phyloP scores from a whole-genome alignment of 352 stramenopile genomes.

The Globisporangium perplexum region DNA sequence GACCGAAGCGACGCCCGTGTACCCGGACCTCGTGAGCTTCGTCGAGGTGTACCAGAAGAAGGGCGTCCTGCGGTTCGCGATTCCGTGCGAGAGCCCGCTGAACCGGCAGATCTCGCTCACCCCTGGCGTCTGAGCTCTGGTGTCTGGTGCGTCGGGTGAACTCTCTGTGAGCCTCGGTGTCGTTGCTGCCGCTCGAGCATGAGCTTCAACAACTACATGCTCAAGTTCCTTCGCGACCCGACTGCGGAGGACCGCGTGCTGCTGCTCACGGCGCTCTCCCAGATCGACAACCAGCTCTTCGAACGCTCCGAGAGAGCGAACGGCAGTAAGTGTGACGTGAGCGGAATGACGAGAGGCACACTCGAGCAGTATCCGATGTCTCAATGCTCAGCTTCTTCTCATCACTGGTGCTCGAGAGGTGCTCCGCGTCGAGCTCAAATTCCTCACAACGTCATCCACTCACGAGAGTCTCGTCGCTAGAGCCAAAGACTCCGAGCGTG shows the following conservation, averaged over 20 bases:
- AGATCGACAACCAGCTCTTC: slow-evolving; percentile 58
- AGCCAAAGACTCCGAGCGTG: too few relatives aligned
- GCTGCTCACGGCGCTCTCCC: slow-evolving; percentile 49
- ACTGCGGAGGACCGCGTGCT: slow-evolving; percentile 47
- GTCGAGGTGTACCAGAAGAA: slow-evolving; percentile 73
- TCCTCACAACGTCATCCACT: too few relatives aligned
- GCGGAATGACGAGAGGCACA: too few relatives aligned
- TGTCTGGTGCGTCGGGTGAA: too few relatives aligned
- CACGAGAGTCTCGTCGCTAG: too few relatives aligned
- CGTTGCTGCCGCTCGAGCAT: slow-evolving; percentile 33
- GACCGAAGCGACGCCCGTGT: slow-evolving; percentile 41
- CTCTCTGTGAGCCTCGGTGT: too few relatives aligned
- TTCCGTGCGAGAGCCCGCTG: slow-evolving; percentile 35
- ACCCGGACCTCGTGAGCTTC: slow-evolving; percentile 69
- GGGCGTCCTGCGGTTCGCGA: slow-evolving; percentile 42
- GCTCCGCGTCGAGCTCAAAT: too few relatives aligned
- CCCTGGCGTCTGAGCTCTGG: slow-evolving; percentile 7
- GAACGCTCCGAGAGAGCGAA: too few relatives aligned
- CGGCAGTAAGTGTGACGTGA: too few relatives aligned
- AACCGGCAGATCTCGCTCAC: slow-evolving; percentile 56
- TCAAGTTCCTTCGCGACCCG: slow-evolving; percentile 52
- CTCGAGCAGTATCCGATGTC: too few relatives aligned
- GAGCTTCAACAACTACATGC: slow-evolving; percentile 50
- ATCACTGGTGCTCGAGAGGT: too few relatives aligned
- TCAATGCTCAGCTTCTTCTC: too few relatives aligned